Conservation (phyloP, 1,284 basidiomycete genomes). For the Fomitopsis pinicola region DNA sequence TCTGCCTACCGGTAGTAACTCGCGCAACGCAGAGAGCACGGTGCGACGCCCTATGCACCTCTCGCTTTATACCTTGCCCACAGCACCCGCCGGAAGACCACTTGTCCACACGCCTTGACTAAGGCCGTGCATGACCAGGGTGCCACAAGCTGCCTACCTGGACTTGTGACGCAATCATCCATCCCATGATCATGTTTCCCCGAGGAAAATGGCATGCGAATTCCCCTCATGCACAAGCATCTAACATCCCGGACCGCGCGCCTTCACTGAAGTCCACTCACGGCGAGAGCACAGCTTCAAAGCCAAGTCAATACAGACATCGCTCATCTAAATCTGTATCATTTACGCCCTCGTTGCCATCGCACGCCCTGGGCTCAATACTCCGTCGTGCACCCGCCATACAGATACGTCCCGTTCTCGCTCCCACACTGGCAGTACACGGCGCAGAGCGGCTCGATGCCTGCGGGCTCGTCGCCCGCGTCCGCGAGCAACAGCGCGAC, state of each 20-base stretch:
- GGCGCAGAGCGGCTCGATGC: constrained; percentile 23
- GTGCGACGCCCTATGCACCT: too few species aligned
- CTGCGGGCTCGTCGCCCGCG: constrained; percentile 58
- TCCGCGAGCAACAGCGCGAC: constrained; percentile 60
- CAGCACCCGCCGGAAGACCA: background rate
- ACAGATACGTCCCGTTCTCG: constrained; percentile 16
- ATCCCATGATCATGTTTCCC: background rate
- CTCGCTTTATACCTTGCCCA: background rate
- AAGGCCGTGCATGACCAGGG: background rate
- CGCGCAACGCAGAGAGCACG: too few species aligned
- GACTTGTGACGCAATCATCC: background rate
- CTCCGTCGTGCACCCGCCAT: constrained; percentile 1
- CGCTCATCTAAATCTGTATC: background rate
- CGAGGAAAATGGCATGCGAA: background rate
- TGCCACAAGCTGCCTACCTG: background rate
- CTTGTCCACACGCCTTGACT: background rate
- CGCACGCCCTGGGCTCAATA: background rate
- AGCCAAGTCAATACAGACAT: background rate
- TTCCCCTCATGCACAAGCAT: background rate
- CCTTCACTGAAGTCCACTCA: too few species aligned
- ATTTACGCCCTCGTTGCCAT: background rate
- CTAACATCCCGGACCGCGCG: too few species aligned
- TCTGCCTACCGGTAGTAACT: background rate
- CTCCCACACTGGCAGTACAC: constrained; percentile 16
- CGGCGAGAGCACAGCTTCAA: too few species aligned